phyloP scores from a whole-genome alignment of 108 stramenopile genomes.

The Stephanodiscus minutulus region DNA sequence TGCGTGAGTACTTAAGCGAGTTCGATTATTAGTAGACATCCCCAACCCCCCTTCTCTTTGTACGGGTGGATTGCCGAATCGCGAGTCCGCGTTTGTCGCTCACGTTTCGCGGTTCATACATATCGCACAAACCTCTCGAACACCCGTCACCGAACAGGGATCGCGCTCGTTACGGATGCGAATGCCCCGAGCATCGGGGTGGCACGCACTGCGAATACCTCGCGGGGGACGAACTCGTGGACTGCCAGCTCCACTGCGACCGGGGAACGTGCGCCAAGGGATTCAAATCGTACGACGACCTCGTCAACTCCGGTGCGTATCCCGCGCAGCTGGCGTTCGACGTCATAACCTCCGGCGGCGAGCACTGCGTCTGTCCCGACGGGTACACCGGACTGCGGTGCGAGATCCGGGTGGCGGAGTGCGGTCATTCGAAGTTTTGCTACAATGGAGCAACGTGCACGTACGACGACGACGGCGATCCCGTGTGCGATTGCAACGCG shows the following conservation, averaged over 20 bases:
- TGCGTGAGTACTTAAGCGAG: slow-evolving; percentile 4
- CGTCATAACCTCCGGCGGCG: slow-evolving; percentile 32
- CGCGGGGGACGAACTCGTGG: slow-evolving; percentile 15
- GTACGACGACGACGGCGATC: slow-evolving; percentile 26
- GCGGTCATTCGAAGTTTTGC: slow-evolving; percentile 30
- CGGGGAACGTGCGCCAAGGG: slow-evolving; percentile 41
- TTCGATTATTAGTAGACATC: too few species aligned
- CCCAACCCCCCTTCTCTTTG: neutral
- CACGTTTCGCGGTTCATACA: neutral
- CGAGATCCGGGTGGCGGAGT: slow-evolving; percentile 39
- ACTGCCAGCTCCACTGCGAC: slow-evolving; percentile 31
- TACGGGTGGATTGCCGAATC: neutral
- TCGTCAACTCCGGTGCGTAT: slow-evolving; percentile 29
- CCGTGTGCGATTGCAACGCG: slow-evolving; percentile 41
- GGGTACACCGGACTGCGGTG: slow-evolving; percentile 43
- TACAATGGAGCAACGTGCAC: slow-evolving; percentile 48
- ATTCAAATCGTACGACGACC: slow-evolving; percentile 33
- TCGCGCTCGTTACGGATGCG: slow-evolving; percentile 21
- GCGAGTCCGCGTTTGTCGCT: neutral
- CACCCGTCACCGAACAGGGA: neutral
- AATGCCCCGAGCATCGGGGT: slow-evolving; percentile 20
- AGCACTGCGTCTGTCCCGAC: slow-evolving; percentile 47
- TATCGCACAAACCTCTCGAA: neutral
- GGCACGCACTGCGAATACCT: slow-evolving; percentile 45
- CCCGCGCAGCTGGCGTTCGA: slow-evolving; percentile 27